Base-by-base conservation (phyloP, 306 rosid genomes). In the Rosa rugosa region DNA sequence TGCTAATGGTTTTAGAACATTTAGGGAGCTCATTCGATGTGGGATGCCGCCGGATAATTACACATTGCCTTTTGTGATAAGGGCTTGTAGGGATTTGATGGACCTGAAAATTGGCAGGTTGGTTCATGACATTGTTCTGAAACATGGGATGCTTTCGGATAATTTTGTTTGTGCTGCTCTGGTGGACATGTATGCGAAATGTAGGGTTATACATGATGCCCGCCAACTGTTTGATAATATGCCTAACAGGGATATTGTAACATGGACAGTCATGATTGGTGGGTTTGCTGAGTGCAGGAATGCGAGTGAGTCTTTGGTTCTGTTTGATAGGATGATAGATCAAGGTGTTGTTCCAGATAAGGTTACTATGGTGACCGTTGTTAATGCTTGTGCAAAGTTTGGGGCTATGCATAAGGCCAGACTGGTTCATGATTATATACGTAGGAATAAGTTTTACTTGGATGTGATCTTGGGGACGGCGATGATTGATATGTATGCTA, bases 241-340 rank as follows among this genome's bases (percentile, higher is more conserved):
- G 97, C 81, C 14, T 11, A 59, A 75, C 12, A 93, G 85, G 76
- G 92, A 90, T 69, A 89, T 87, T 36, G 88, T 90, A 40, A 83
- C 87, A 4, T 93, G 97, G 97, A 93, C 94, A 0, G 93, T 93
- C 75, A 87, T 91, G 97, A 86, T 93, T 59, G 90, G 92, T 18
- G 87, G 81, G 14, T 87, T 82, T 82, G 90, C 90, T 3, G 91
- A 87, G 73, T 79, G 77, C 56, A 80, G 78, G 44, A 80, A 83
- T 86, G 85, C 93, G 0, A 73, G 74, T 14, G 92, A 91, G 81
- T 84, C 95, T 0, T 75, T 91, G 87, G 83, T 80, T 66, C 80
- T 93, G 86, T 91, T 93, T 73, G 97, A 93, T 83, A 73, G 75
- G 80, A 90, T 93, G 97, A 80, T 76, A 76, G 92, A 83, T 23